Evolutionary conservation across 768 basidiomycete genomes (phyloP).

Genomic region (Saitozyma sp.): DNA sequence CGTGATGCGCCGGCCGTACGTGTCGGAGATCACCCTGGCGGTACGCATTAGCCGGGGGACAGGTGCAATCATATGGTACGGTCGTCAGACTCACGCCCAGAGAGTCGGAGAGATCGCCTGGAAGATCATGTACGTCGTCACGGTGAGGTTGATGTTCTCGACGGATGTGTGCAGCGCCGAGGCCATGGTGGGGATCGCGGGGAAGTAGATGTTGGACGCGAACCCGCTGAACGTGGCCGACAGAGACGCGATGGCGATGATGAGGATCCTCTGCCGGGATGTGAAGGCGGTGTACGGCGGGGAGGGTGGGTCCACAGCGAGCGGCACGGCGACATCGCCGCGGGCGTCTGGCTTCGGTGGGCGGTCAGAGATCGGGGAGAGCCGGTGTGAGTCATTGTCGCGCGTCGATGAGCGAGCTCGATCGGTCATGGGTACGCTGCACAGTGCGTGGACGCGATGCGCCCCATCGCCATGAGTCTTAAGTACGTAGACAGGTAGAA

Average conservation of each 20-base stretch:
- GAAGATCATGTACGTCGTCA: constrained; percentile 69
- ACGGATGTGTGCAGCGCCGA: constrained; percentile 64
- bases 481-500: no score
- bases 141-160: constrained; percentile 75
- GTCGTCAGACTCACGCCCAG: constrained; percentile 55
- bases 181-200: constrained; percentile 70
- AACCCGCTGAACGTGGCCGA: constrained; percentile 54
- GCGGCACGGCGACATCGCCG: no score
- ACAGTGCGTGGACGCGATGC: no score
- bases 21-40: constrained; percentile 27
- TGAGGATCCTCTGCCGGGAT: background rate
- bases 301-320: no score
- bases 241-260: background rate
- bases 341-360: no score
- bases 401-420: no score
- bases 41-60: constrained; percentile 60
- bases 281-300: constrained; percentile 6
- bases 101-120: constrained; percentile 57
- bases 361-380: no score
- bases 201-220: constrained; percentile 75
- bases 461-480: no score
- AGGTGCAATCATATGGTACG: no score
- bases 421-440: no score
- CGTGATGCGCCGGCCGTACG: background rate
- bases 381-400: no score